A percentile compares a stretch with the other conserved stretches of the same genome.
These are phyloP conservation scores for Lenwebbia sp. DNA, from an alignment of 345 rosid species.

Conservation along the genomic window DNA sequence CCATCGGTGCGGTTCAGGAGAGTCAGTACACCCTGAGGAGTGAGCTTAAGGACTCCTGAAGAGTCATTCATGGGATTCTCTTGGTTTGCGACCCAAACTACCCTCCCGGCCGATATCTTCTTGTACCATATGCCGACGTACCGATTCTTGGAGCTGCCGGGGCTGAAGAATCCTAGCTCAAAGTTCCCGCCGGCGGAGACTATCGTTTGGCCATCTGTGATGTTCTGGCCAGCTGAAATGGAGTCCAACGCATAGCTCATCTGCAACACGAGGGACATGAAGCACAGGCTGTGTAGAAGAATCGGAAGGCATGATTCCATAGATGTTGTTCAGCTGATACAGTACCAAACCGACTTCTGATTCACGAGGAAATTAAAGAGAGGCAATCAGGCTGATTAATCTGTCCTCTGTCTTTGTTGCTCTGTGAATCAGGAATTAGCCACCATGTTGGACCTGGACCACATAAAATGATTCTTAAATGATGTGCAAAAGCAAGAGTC, in stretches of 20 bases:
- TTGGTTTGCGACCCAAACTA: slow-evolving; percentile 38
- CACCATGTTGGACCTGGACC: background rate
- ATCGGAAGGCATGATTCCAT: background rate
- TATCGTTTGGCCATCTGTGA: slow-evolving; percentile 3
- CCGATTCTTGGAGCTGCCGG: slow-evolving; percentile 5
- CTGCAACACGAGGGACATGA: background rate
- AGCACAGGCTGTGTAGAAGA: background rate
- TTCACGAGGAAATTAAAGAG: background rate
- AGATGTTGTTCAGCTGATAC: background rate
- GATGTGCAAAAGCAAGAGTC: background rate
- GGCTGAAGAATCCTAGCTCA: slow-evolving; percentile 26
- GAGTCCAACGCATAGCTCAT: background rate
- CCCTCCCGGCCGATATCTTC: slow-evolving; percentile 1
- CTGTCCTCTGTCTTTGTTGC: background rate
- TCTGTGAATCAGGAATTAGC: background rate
- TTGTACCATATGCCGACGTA: slow-evolving; percentile 27
- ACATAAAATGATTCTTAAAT: too few species aligned
- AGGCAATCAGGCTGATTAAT: background rate
- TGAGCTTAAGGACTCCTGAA: slow-evolving; percentile 15
- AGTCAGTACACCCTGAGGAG: background rate
- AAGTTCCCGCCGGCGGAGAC: slow-evolving; percentile 1
- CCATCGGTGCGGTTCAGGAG: background rate
- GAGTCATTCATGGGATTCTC: slow-evolving; percentile 13
- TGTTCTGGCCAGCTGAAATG: background rate
- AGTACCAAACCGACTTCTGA: background rate